Evolutionary conservation across 2,329 filamentous ascomycete genomes (phyloP), one percentile per base, ranked within the genome.

Genomic region (Colletotrichum sp.): DNA sequence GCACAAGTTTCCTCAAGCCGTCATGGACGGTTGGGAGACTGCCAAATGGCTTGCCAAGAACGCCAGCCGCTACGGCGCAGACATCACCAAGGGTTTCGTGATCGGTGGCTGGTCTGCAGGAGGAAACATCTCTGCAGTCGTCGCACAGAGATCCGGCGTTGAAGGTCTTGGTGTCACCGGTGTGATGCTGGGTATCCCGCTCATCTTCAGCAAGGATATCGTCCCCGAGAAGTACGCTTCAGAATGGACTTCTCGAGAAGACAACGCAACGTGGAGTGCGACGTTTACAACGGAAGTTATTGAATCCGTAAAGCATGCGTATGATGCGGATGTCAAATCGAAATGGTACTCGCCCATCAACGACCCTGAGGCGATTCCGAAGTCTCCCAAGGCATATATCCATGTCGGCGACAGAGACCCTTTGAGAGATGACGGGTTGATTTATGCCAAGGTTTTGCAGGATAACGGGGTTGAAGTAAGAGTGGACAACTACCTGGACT

Each of bases 341-440:
- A 80, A 80, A 0, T 74, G 84, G 2, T 79, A 77, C 52, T 83
- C 81, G 12, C 83, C 85, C 3, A 79, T 87, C 18, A 81, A 85
- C 65, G 81, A 79, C 60, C 76, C 78, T 36, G 82, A 77, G 3
- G 77, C 78, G 2, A 82, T 86, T 65, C 76, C 78, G 4, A 82
- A 78, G 6, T 80, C 89, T 28, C 88, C 89, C 6, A 84, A 82
- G 4, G 84, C 87, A 0, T 91, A 89, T 79, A 81, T 92, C 3
- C 88, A 90, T 77, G 84, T 90, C 1, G 86, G 84, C 74, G 90
- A 89, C 21, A 77, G 87, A 76, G 90, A 91, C 79, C 86, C 86
- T 1, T 77, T 89, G 7, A 81, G 90, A 6, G 90, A 92, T 75
- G 90, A 91, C 67, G 88, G 83, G 0, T 74, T 92, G 66, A 86